Evolutionary conservation across 805 yeast genomes (phyloP).

Genomic region (Pichia deserticola): DNA sequence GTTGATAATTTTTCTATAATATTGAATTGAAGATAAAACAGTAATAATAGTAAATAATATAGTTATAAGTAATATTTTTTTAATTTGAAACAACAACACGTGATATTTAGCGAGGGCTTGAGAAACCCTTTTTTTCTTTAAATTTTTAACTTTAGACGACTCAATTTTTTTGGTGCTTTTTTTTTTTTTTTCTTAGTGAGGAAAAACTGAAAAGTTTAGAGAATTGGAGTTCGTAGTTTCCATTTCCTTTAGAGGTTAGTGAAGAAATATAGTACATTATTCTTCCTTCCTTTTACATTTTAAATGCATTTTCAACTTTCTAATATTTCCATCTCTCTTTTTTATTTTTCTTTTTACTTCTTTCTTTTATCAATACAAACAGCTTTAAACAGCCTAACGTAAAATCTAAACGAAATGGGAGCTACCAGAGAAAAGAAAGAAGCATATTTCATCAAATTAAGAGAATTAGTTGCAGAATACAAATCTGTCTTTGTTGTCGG

Average conservation of each 20-base stretch:
- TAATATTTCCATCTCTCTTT: too few species aligned
- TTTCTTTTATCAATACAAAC: background rate
- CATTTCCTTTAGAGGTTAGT: too few species aligned
- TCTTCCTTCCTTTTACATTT: too few species aligned
- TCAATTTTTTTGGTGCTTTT: background rate
- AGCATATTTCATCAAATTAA: conserved; percentile 92
- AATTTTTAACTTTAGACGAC: background rate
- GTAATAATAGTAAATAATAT: too few species aligned
- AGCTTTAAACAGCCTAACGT: conserved; percentile 92
- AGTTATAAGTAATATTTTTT: background rate
- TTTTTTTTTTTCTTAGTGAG: background rate
- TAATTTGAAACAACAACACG: background rate
- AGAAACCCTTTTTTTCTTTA: background rate
- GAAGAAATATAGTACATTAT: too few species aligned
- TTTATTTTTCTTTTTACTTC: background rate
- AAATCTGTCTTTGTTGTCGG: conserved; percentile 98
- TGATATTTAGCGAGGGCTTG: background rate
- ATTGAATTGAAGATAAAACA: too few species aligned
- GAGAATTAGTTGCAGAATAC: conserved; percentile 93
- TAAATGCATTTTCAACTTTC: too few species aligned
- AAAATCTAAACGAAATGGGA: conserved; percentile 91
- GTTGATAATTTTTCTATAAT: too few species aligned
- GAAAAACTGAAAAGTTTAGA: background rate
- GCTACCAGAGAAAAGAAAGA: conserved; percentile 96
- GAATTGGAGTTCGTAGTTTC: too few species aligned